Percentiles rank a stretch among this genome's conserved stretches.
phyloP scores from a whole-genome alignment of 805 yeast genomes.

The Myxozyma mucilagina region DNA sequence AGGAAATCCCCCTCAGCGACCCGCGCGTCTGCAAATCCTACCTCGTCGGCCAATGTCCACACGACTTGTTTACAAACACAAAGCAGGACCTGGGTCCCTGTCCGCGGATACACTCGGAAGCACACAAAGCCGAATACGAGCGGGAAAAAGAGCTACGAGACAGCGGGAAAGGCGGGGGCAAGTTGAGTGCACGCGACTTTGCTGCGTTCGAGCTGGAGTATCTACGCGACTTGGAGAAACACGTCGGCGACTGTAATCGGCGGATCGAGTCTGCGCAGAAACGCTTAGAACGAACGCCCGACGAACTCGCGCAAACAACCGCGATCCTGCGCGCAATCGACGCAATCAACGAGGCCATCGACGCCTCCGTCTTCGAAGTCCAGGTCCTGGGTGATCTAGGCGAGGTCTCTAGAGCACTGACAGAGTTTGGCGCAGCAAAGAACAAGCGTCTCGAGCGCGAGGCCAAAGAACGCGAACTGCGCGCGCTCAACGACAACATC shows the following conservation, averaged over 20 bases:
- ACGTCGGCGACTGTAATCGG: slow-evolving; percentile 65
- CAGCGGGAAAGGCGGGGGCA: slow-evolving; percentile 19
- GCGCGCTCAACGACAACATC: slow-evolving; percentile 64
- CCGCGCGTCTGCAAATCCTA: slow-evolving; percentile 74
- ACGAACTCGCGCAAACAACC: slow-evolving; percentile 57
- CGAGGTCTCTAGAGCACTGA: slow-evolving; percentile 43
- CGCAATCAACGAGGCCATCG: slow-evolving; percentile 26
- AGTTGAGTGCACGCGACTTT: slow-evolving; percentile 43
- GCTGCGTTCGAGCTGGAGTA: slow-evolving; percentile 53
- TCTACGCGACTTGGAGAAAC: slow-evolving; percentile 50
- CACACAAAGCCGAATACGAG: slow-evolving; percentile 70
- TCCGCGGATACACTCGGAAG: slow-evolving; percentile 71
- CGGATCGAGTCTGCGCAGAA: slow-evolving; percentile 63
- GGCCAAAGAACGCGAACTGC: slow-evolving; percentile 54
- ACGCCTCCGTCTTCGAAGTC: slow-evolving; percentile 30
- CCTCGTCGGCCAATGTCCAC: slow-evolving; percentile 83
- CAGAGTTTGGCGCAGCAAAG: slow-evolving; percentile 17
- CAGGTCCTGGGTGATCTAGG: slow-evolving; percentile 25
- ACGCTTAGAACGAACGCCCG: slow-evolving; percentile 69
- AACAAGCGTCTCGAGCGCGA: slow-evolving; percentile 48
- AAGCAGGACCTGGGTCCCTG: slow-evolving; percentile 83
- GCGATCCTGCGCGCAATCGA: slow-evolving; percentile 33
- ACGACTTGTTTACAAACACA: slow-evolving; percentile 77
- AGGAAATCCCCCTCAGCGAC: slow-evolving; percentile 50
- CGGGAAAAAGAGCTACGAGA: slow-evolving; percentile 34